Evolutionary conservation across 2,329 filamentous ascomycete genomes (phyloP), one percentile per base, ranked within the genome.

Genomic region (Elsinoe fawcettii): DNA sequence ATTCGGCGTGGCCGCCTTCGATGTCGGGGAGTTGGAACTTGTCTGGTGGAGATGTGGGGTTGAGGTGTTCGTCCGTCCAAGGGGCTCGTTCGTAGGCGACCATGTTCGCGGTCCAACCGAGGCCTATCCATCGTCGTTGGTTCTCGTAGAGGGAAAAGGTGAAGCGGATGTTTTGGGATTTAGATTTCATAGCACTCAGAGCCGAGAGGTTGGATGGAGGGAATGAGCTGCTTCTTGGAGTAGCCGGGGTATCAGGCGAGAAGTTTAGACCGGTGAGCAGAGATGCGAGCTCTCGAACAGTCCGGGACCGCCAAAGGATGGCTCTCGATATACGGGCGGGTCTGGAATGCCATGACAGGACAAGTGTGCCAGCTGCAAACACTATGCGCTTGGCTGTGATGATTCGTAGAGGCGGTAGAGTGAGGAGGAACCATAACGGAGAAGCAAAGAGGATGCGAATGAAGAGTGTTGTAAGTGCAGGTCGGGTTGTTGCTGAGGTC

Each of bases 121-220:
- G 80, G 1, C 91, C 92, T 3, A 99, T 75, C 93, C 93, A 99
- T 55, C 93, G 83, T 41, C 93, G 82, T 71, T 99, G 93, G 65
- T 99, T 99, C 70, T 99, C 93, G 66, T 91, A 97, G 2, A 99
- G 79, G 49, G 93, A 91, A 62, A 99, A 99, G 0, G 93, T 99
- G 67, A 99, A 99, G 44, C 90, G 88, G 12, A 99, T 88, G 1
- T 91, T 90, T 0, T 90, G 82, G 22, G 70, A 68, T 16, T 69
- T 66, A 18, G 73, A 70, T 51, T 67, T 69, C n/a, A 75, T 61
- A 60, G 58, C 44, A 16, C 73, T 69, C 43, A 57, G 65, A 23
- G 54, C 54, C 2, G 41, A 16, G n/a, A 56, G 22, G n/a, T 56
- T 56, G 2, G 54, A 56, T 63, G 61, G 16, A 59, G 59, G n/a